Evolutionary conservation across 2,329 filamentous ascomycete genomes (phyloP).

Genomic region (Domatiomyces catenatus): DNA sequence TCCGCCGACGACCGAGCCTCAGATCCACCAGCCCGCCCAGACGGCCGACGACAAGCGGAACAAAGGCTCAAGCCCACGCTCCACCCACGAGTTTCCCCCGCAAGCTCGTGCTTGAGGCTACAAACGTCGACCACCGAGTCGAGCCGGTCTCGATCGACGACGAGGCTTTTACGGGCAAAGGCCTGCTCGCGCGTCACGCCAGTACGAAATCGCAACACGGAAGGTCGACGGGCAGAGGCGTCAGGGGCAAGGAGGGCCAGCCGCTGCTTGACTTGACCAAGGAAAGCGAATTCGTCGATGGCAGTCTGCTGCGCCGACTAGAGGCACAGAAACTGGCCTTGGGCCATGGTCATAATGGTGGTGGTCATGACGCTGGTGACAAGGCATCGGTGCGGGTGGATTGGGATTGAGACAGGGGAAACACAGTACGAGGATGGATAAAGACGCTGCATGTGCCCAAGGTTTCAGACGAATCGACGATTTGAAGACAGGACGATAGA

Average conservation of each 20-base stretch:
- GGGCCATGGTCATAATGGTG: not conserved
- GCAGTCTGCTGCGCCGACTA: constrained; percentile 28
- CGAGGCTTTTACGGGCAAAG: constrained; percentile 12
- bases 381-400: not conserved
- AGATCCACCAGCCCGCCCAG: constrained; percentile 3
- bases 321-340: constrained; percentile 10
- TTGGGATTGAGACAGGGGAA: not conserved
- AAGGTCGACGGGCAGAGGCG: constrained; percentile 5
- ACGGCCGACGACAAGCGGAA: not conserved
- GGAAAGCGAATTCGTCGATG: constrained; percentile 29
- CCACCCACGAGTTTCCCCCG: constrained; percentile 7
- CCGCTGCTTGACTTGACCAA: constrained; percentile 30
- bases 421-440: too few species aligned
- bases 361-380: not conserved
- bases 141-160: too few species aligned
- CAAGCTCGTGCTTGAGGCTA: constrained; percentile 3
- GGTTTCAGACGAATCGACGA: too few species aligned
- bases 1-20: constrained; percentile 6
- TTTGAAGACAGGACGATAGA: too few species aligned
- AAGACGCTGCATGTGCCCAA: too few species aligned
- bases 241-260: constrained; percentile 12
- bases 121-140: not conserved
- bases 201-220: constrained; percentile 10
- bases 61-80: not conserved
- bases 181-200: constrained; percentile 13